A percentile compares a stretch with the other conserved stretches of the same genome.
Conservation (phyloP, 441 rosid genomes). For the Eutrema salsugineum region DNA sequence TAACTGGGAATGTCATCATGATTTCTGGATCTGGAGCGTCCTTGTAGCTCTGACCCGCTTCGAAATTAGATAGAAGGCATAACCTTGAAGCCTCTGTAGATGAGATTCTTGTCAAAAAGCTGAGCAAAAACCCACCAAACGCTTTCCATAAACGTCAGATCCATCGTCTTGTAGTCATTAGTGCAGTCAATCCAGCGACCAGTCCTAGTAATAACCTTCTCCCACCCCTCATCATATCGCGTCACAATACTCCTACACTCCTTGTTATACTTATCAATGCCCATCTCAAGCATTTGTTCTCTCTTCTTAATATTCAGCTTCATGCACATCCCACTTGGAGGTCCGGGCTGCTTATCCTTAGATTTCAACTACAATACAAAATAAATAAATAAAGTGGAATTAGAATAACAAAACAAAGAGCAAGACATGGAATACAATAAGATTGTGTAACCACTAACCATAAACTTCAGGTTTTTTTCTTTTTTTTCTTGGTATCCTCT, state of each 20-base stretch:
- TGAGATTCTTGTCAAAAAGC: constrained; percentile 75
- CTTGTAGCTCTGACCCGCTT: constrained; percentile 89
- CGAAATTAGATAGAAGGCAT: constrained; percentile 95
- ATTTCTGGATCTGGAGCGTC: constrained; percentile 86
- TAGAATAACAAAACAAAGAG: too few relatives aligned
- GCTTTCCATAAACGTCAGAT: constrained; percentile 81
- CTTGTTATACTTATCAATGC: constrained; percentile 91
- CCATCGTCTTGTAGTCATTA: constrained; percentile 96
- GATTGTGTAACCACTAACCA: too few relatives aligned
- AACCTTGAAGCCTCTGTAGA: constrained; percentile 95
- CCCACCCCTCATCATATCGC: constrained; percentile 91
- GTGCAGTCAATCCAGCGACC: constrained; percentile 96
- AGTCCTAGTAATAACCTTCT: constrained; percentile 68
- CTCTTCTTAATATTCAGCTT: constrained; percentile 61
- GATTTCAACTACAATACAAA: too few relatives aligned
- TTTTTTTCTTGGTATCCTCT: too few relatives aligned
- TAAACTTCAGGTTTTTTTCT: too few relatives aligned
- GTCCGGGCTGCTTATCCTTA: too few relatives aligned
- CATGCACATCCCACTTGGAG: too few relatives aligned
- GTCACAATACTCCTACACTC: constrained; percentile 93
- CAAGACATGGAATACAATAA: too few relatives aligned
- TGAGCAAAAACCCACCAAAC: constrained; percentile 97
- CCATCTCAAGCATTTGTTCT: constrained; percentile 66
- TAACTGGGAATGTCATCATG: constrained; percentile 76
- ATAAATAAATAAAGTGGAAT: too few relatives aligned